Base-by-base conservation (phyloP, 768 basidiomycete genomes). In the Leccinellum rugosiceps region DNA sequence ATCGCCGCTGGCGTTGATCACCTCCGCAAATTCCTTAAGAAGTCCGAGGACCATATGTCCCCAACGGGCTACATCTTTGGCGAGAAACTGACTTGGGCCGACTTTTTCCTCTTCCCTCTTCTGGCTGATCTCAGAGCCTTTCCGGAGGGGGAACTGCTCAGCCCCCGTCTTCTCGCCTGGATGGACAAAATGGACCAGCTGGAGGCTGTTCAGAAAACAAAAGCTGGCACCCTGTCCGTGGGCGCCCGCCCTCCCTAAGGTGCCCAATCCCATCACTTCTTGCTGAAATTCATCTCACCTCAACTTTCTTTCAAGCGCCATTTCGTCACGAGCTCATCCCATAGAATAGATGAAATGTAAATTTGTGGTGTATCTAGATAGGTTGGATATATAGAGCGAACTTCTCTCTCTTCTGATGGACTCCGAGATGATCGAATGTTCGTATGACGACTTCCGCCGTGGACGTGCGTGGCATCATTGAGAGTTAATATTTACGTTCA, bases 91-190 rank as follows among this genome's bases (percentile, higher is more conserved):
- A 65, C 55, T 6, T 72, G 71, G 71, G 71, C 72, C 14, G 71
- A 72, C 58, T 70, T 74, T 51, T 73, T 73, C 64, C 64, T 72
- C 13, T 73, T 54, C 43, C 66, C 71, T 3, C 66, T 73, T 2
- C 55, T 72, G 45, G 72, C 71, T 28, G 71, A 72, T 34, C 61
- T 72, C 6, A 56, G 45, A 34, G 66, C 72, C 4, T 64, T 61
- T 3, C 68, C 71, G 0, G 71, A 72, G 26, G 56, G 66, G 14
- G 65, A 64, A 15, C 5, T 70, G 44, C 45, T 72, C 15, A 66
- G 63, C 5, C 62, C 62, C 3, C 66, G 70, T 5, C 50, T 72
- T 30, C 7, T 48, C 4, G 23, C 2, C 0, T 73, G 68, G 70
- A 68, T 72, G 66, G 60, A 57, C 4, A 52, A 57, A 21, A 72